These are phyloP conservation scores for Aurinia saxatilis DNA, from an alignment of 345 rosid genomes.

Conservation along the genomic window DNA sequence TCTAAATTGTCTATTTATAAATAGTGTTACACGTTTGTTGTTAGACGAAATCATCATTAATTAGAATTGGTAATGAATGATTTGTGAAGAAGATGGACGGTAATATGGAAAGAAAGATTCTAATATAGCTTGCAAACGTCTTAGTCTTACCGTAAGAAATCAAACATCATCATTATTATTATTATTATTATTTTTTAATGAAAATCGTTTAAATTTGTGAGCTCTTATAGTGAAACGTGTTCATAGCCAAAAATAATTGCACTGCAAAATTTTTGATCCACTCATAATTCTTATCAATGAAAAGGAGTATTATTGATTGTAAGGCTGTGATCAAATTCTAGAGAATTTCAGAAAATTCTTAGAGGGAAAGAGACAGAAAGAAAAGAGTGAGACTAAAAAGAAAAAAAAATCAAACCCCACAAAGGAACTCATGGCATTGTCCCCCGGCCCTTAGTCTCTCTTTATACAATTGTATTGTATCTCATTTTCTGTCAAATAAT, in stretches of 20 bases:
- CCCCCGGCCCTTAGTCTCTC: conserved; percentile 6
- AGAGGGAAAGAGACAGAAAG: conserved; percentile 15
- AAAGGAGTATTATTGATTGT: not conserved
- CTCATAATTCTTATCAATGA: not conserved
- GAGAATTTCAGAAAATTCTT: conserved; percentile 12
- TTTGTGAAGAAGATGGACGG: too few species aligned
- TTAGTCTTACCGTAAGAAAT: not conserved
- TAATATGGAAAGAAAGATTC: not conserved
- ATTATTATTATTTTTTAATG: not conserved
- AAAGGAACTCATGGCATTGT: conserved; percentile 22
- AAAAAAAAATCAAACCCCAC: not conserved
- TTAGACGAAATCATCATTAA: too few species aligned
- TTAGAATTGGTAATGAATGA: too few species aligned
- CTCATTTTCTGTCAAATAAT: conserved; percentile 2
- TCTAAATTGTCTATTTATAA: not conserved
- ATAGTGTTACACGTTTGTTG: not conserved
- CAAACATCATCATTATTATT: not conserved
- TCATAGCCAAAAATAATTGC: not conserved
- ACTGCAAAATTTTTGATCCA: not conserved
- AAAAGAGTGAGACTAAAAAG: conserved; percentile 12
- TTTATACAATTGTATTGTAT: not conserved
- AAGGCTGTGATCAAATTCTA: conserved; percentile 6
- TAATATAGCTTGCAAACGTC: not conserved
- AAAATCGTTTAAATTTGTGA: not conserved
- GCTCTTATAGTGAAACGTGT: not conserved